These are phyloP conservation scores for Citrullus mucosospermus DNA, from an alignment of 306 rosid genomes.

Conservation along the genomic window DNA sequence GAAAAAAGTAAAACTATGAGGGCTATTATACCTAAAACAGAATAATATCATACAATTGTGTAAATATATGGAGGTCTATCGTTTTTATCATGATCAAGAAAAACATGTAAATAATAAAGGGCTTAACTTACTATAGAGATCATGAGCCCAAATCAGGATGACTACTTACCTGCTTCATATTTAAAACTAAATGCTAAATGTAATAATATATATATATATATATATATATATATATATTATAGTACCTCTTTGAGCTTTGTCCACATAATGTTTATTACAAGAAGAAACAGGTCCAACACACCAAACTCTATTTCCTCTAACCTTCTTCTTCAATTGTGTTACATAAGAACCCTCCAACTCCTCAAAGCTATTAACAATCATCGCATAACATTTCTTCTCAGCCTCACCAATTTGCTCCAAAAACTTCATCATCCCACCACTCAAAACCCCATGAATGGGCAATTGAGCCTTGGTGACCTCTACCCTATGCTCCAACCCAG, in stretches of 20 bases:
- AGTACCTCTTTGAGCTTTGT: conserved; percentile 29
- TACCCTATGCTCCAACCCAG: background rate
- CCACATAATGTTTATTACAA: conserved; percentile 19
- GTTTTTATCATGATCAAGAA: too few relatives aligned
- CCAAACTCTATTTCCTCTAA: background rate
- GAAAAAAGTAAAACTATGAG: too few relatives aligned
- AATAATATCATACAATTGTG: too few relatives aligned
- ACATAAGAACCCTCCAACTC: conserved; percentile 33
- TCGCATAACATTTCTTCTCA: conserved; percentile 23
- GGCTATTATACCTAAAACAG: too few relatives aligned
- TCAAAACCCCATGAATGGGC: background rate
- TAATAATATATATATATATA: too few relatives aligned
- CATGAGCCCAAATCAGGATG: too few relatives aligned
- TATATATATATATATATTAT: too few relatives aligned
- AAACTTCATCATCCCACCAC: background rate
- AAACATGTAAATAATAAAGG: too few relatives aligned
- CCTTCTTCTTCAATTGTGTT: conserved; percentile 8
- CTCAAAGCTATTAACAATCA: conserved; percentile 29
- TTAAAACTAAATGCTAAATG: too few relatives aligned
- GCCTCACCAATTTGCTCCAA: background rate
- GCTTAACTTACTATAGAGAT: too few relatives aligned
- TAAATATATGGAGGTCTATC: too few relatives aligned
- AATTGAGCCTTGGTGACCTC: conserved; percentile 23
- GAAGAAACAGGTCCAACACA: conserved; percentile 35
- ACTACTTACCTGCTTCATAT: too few relatives aligned